Conservation (phyloP, 306 rosid genomes). For the Benincasa hispida region DNA sequence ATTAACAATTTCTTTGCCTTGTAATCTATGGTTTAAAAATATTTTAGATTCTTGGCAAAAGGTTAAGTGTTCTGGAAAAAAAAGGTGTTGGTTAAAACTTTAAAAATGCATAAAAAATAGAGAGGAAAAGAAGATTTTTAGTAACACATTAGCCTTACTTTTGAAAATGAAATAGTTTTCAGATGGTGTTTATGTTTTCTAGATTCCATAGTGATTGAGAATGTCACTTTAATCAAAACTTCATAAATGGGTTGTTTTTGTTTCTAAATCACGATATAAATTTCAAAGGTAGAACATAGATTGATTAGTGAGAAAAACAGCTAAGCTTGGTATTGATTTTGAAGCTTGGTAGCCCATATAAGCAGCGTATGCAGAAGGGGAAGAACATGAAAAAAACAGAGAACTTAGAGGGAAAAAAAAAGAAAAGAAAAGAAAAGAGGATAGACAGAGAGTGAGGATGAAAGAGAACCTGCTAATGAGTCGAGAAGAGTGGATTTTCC, state of each 20-base stretch:
- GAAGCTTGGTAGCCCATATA: neutral
- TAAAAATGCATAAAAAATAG: neutral
- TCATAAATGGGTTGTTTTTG: neutral
- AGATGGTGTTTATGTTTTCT: neutral
- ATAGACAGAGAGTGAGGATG: neutral
- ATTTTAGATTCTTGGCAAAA: neutral
- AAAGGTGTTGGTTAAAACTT: neutral
- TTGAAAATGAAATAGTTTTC: neutral
- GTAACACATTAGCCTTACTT: neutral
- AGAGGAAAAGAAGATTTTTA: neutral
- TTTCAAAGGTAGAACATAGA: neutral
- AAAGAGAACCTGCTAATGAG: constrained; percentile 56
- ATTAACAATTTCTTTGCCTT: neutral
- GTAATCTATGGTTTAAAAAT: neutral
- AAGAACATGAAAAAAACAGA: neutral
- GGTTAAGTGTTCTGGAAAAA: neutral
- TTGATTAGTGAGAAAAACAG: neutral
- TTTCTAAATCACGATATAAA: neutral
- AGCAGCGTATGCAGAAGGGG: neutral
- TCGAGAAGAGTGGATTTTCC: constrained; percentile 95
- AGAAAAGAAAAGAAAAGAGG: neutral
- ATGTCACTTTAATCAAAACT: neutral
- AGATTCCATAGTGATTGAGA: neutral
- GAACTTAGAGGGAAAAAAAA: neutral
- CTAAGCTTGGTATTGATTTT: neutral